Percentiles rank a stretch among this genome's conserved stretches.
Conservation (phyloP, 2,329 filamentous ascomycete genomes). For the Fusarium secorum region DNA sequence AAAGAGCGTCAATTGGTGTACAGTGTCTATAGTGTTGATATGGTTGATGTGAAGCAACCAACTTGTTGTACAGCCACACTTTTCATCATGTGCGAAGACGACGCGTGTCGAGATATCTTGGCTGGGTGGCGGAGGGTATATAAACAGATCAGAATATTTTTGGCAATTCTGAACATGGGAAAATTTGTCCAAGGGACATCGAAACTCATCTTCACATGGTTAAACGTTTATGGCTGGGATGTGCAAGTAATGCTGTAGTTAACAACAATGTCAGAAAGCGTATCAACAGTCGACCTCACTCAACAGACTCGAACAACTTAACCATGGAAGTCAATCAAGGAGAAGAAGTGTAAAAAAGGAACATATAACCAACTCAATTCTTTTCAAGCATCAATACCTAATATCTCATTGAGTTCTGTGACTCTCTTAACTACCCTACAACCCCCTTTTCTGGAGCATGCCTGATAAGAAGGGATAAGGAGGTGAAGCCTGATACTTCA, state of each 20-base stretch:
- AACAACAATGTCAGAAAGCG: accelerated
- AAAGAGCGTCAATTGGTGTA: slow-evolving; percentile 1
- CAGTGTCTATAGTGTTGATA: slow-evolving; percentile 15
- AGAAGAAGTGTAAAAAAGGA: accelerated
- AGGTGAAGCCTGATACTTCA: slow-evolving; percentile 38
- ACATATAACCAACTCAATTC: not conserved
- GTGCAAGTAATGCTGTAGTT: not conserved
- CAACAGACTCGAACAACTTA: no score
- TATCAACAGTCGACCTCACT: accelerated
- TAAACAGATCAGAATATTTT: not conserved
- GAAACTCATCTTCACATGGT: no score
- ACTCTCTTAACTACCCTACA: slow-evolving; percentile 20
- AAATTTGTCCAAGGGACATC: not conserved
- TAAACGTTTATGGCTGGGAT: no score
- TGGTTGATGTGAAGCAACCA: not conserved
- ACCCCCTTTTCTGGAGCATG: slow-evolving; percentile 31
- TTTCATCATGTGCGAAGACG: slow-evolving; percentile 4
- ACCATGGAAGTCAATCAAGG: not conserved
- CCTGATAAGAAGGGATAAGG: slow-evolving; percentile 32
- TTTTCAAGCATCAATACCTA: not conserved
- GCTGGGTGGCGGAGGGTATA: not conserved
- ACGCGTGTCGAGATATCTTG: slow-evolving; percentile 23
- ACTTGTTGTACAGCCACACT: slow-evolving; percentile 28
- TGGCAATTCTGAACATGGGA: not conserved
- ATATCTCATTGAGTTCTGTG: not conserved